Conservation (phyloP, 106 monocot species). For the Allium fistulosum region DNA sequence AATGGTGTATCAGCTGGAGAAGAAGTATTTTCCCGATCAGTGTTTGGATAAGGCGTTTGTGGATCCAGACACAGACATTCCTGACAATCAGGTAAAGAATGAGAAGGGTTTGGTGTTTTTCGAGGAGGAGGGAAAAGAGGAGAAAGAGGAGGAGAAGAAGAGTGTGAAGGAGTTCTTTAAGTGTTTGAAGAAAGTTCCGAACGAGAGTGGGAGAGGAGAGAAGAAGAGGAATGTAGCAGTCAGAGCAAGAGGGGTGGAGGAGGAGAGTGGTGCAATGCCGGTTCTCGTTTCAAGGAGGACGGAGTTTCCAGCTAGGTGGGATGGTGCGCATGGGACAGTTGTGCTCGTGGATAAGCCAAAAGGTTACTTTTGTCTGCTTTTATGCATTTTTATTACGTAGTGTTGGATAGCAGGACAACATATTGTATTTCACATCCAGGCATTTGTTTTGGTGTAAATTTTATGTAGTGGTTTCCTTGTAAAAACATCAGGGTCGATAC, state of each 20-base stretch:
- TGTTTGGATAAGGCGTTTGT: conserved; percentile 89
- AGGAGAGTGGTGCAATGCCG: conserved; percentile 22
- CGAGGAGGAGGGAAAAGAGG: conserved; percentile 17
- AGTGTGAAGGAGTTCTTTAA: conserved; percentile 91
- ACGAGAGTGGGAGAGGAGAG: neutral
- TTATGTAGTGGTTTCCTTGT: no score
- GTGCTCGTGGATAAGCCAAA: conserved; percentile 96
- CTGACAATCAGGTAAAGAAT: conserved; percentile 13
- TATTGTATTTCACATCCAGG: no score
- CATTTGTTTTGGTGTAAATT: no score
- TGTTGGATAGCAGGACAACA: no score
- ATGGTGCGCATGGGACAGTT: conserved; percentile 68
- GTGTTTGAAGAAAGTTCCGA: conserved; percentile 64
- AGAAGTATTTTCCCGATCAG: conserved; percentile 94
- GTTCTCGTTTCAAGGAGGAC: conserved; percentile 49
- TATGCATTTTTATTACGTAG: neutral
- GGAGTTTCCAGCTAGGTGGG: conserved; percentile 82
- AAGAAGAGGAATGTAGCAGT: neutral
- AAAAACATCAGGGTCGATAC: no score
- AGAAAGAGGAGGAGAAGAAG: conserved; percentile 57
- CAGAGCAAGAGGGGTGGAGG: neutral
- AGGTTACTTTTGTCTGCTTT: conserved; percentile 33
- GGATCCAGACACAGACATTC: conserved; percentile 4
- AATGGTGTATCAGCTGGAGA: conserved; percentile 96
- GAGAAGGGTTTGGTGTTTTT: conserved; percentile 46